phyloP scores from a whole-genome alignment of 208 protist genomes.

The Leishmania braziliensis region DNA sequence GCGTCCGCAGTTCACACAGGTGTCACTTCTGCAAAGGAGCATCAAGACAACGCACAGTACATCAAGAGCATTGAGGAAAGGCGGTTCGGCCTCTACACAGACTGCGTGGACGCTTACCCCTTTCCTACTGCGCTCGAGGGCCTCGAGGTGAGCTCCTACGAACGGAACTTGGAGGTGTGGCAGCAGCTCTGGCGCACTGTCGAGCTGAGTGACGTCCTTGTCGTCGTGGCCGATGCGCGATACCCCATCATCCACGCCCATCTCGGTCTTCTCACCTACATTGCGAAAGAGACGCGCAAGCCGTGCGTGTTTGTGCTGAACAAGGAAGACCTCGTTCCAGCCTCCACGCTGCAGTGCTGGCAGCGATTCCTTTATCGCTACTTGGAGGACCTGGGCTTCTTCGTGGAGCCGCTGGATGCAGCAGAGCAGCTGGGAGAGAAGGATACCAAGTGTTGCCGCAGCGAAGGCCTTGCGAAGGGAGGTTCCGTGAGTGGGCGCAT shows the following conservation, averaged over 20 bases:
- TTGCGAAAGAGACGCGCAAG: constrained; percentile 80
- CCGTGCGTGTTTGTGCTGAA: constrained; percentile 95
- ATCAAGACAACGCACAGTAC: background rate
- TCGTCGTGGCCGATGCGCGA: constrained; percentile 95
- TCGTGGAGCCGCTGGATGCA: constrained; percentile 21
- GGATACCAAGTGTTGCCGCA: background rate
- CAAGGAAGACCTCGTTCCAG: constrained; percentile 93
- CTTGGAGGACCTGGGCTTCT: constrained; percentile 52
- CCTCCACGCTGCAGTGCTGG: constrained; percentile 65
- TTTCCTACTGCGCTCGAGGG: constrained; percentile 10
- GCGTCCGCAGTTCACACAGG: background rate
- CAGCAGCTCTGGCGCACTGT: constrained; percentile 97
- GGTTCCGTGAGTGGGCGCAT: constrained; percentile 22
- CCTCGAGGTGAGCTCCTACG: constrained; percentile 91
- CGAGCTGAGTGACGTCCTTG: constrained; percentile 95
- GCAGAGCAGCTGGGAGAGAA: background rate
- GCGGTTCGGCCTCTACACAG: constrained; percentile 57
- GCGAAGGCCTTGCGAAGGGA: background rate
- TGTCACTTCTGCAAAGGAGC: background rate
- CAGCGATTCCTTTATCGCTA: constrained; percentile 65
- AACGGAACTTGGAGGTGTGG: constrained; percentile 98
- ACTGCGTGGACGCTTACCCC: constrained; percentile 51
- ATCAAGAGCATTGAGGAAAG: constrained; percentile 48
- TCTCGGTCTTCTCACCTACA: constrained; percentile 90
- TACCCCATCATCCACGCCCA: constrained; percentile 96